These are phyloP conservation scores for Yarrowia sp. DNA, from an alignment of 805 yeast genomes.

Conservation along the genomic window DNA sequence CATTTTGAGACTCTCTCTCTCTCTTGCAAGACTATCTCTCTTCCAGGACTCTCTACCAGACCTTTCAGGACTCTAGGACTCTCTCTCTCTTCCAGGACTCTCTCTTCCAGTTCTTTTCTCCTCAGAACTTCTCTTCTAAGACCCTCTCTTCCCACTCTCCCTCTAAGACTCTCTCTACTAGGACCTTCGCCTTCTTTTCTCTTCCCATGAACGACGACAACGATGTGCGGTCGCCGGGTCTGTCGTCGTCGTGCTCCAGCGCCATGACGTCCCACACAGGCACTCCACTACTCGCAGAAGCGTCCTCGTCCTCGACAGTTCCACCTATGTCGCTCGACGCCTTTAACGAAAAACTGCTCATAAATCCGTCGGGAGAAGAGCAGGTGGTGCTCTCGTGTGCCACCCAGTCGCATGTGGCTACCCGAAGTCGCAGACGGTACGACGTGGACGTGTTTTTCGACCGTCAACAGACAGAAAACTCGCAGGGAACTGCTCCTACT, in stretches of 20 bases:
- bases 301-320: background rate
- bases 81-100: too few relatives aligned
- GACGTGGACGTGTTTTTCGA: constrained; percentile 20
- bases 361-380: constrained; percentile 20
- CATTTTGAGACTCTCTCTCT: too few relatives aligned
- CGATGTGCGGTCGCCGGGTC: constrained; percentile 22
- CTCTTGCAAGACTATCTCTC: too few relatives aligned
- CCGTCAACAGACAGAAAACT: background rate
- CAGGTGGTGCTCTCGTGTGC: constrained; percentile 8
- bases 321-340: constrained; percentile 21
- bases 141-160: too few relatives aligned
- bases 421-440: constrained; percentile 15
- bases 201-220: constrained; percentile 16
- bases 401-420: constrained; percentile 8
- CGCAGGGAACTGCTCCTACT: background rate
- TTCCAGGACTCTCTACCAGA: too few relatives aligned
- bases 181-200: too few relatives aligned
- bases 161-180: too few relatives aligned
- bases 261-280: constrained; percentile 20
- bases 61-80: too few relatives aligned
- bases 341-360: constrained; percentile 11
- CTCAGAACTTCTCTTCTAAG: too few relatives aligned
- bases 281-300: constrained; percentile 3
- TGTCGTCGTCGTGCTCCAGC: constrained; percentile 20
- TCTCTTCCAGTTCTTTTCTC: too few relatives aligned